Conservation (phyloP, 2,329 filamentous ascomycete species). For the Didymella glomerata region DNA sequence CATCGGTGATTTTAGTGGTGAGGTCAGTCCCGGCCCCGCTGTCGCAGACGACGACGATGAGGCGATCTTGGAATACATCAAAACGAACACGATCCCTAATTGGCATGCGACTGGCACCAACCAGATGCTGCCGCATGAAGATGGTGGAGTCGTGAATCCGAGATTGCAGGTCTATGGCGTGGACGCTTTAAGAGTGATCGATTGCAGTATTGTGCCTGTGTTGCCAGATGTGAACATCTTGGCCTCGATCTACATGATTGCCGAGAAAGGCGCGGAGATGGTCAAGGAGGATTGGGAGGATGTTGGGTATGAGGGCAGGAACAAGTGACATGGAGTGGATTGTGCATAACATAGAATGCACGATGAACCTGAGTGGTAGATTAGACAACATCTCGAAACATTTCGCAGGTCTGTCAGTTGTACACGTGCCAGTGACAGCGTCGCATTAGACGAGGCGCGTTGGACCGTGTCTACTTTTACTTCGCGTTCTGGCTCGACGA, state of each 20-base stretch:
- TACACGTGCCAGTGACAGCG: too few species aligned
- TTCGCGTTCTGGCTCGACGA: background rate
- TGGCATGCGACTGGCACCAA: constrained; percentile 50
- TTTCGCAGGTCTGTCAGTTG: too few species aligned
- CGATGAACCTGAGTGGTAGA: too few species aligned
- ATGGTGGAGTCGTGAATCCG: constrained; percentile 46
- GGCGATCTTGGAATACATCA: constrained; percentile 39
- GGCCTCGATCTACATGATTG: constrained; percentile 37
- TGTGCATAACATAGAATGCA: background rate
- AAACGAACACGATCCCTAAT: constrained; percentile 32
- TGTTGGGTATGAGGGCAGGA: constrained; percentile 1
- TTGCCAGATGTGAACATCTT: constrained; percentile 36
- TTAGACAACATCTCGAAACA: too few species aligned
- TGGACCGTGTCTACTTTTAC: background rate
- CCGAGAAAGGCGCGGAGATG: constrained; percentile 40
- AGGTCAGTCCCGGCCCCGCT: constrained; percentile 41
- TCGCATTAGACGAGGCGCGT: too few species aligned
- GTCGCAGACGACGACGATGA: constrained; percentile 39
- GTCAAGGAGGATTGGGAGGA: constrained; percentile 28
- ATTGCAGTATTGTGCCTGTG: constrained; percentile 44
- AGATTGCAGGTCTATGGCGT: constrained; percentile 46
- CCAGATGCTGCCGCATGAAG: constrained; percentile 40
- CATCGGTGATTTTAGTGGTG: constrained; percentile 34
- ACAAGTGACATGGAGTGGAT: background rate
- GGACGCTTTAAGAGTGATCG: constrained; percentile 43